Evolutionary conservation across 495 filamentous ascomycete genomes (phyloP).

Genomic region (Penicillium steckii): DNA sequence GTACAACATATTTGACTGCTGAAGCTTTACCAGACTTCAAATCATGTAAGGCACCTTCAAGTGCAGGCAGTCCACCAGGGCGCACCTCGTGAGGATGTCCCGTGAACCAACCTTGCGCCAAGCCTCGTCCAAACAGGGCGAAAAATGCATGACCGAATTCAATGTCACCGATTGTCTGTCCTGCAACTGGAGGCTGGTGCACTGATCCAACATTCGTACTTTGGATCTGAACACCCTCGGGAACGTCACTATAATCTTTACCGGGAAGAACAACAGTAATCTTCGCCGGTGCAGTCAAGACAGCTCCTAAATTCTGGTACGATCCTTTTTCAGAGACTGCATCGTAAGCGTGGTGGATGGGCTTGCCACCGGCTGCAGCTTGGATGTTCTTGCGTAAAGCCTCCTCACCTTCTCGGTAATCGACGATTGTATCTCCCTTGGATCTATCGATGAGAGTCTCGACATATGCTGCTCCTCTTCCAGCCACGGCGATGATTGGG

Average conservation of each 20-base stretch:
- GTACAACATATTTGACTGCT: conserved; percentile 67
- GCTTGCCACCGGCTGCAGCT: conserved; percentile 10
- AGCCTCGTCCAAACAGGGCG: conserved; percentile 48
- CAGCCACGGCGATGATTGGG: conserved; percentile 70
- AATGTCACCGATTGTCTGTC: conserved; percentile 28
- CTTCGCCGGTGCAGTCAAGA: conserved; percentile 33
- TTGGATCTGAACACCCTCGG: conserved; percentile 33
- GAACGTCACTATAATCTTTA: conserved; percentile 19
- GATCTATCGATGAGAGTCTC: conserved; percentile 55
- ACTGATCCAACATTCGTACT: conserved; percentile 13
- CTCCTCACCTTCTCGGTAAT: conserved; percentile 58
- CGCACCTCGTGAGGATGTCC: conserved; percentile 62
- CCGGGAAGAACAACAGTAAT: conserved; percentile 55
- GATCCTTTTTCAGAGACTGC: conserved; percentile 57
- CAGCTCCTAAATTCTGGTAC: conserved; percentile 20
- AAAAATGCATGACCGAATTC: conserved; percentile 60
- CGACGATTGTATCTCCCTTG: conserved; percentile 69
- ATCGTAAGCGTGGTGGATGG: conserved; percentile 55
- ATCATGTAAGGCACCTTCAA: conserved; percentile 54
- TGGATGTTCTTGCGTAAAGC: conserved; percentile 22
- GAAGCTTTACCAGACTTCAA: conserved; percentile 64
- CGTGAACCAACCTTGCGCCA: conserved; percentile 61
- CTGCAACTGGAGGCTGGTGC: conserved; percentile 7
- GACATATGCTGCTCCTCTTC: conserved; percentile 55
- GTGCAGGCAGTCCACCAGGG: conserved; percentile 55